Evolutionary conservation across 352 stramenopile genomes (phyloP).

Genomic region (Pilasporangium apinafurcum): DNA sequence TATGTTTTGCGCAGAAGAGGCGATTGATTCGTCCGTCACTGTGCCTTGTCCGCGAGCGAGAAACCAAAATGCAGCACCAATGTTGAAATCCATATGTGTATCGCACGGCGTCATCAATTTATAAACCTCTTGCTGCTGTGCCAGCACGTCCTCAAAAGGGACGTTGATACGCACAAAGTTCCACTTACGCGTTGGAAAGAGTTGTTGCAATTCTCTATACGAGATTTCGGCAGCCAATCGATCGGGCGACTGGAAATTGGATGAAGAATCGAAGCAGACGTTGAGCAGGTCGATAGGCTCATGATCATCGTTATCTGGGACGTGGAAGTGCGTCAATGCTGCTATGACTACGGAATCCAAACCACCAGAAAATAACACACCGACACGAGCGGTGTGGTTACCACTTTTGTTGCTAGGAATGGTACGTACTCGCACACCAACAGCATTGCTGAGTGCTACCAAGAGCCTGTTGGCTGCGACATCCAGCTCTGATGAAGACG

Average conservation of each 20-base stretch:
- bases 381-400: constrained; percentile 34
- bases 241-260: constrained; percentile 79
- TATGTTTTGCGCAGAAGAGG: constrained; percentile 3
- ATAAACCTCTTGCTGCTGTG: constrained; percentile 57
- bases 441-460: constrained; percentile 63
- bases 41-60: constrained; percentile 67
- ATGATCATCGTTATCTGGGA: constrained; percentile 14
- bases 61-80: constrained; percentile 94
- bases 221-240: constrained; percentile 82
- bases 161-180: constrained; percentile 85
- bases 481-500: constrained; percentile 6
- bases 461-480: constrained; percentile 40
- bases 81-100: constrained; percentile 98
- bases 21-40: too few species aligned
- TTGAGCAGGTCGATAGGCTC: constrained; percentile 92
- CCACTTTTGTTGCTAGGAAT: constrained; percentile 18
- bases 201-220: constrained; percentile 70
- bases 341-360: constrained; percentile 95
- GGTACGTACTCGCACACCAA: constrained; percentile 73
- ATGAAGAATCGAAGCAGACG: constrained; percentile 89
- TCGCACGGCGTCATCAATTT: constrained; percentile 81
- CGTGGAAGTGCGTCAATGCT: constrained; percentile 80
- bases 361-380: constrained; percentile 95
- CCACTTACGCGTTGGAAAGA: constrained; percentile 84
- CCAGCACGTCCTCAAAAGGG: constrained; percentile 58